These are phyloP conservation scores for Begonia fuchsioides DNA, from an alignment of 306 rosid genomes.

Conservation along the genomic window DNA sequence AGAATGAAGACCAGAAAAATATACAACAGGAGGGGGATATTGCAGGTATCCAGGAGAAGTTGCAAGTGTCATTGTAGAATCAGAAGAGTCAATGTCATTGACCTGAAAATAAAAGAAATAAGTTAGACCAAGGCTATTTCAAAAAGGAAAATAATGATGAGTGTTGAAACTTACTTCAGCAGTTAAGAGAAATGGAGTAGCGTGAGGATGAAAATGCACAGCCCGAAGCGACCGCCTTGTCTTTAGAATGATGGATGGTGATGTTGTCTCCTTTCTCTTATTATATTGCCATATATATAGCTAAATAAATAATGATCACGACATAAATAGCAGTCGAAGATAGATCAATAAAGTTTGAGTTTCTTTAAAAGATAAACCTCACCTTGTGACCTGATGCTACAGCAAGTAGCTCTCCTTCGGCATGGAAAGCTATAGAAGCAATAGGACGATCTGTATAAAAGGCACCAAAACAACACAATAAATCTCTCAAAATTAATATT, in stretches of 20 bases:
- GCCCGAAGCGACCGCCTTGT: constrained; percentile 89
- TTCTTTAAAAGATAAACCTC: constrained; percentile 14
- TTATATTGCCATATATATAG: constrained; percentile 90
- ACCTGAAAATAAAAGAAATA: constrained; percentile 38
- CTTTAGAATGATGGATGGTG: constrained; percentile 71
- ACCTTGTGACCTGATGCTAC: constrained; percentile 99
- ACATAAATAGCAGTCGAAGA: constrained; percentile 3
- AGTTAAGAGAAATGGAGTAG: constrained; percentile 82
- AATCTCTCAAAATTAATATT: no score
- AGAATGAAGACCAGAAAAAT: constrained; percentile 61
- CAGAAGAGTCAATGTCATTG: constrained; percentile 87
- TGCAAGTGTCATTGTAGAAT: constrained; percentile 77
- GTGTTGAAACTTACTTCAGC: constrained; percentile 52
- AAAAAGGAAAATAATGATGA: constrained; percentile 3
- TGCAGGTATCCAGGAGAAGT: constrained; percentile 78
- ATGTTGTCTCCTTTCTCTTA: constrained; percentile 58
- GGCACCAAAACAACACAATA: constrained; percentile 1
- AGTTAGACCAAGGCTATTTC: constrained; percentile 7
- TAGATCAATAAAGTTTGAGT: background rate
- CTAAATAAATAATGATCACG: constrained; percentile 24
- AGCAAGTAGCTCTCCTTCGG: constrained; percentile 83
- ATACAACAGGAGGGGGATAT: constrained; percentile 90
- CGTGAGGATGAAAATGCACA: constrained; percentile 94
- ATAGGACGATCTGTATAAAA: constrained; percentile 67
- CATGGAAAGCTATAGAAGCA: constrained; percentile 96